Conservation (phyloP, 129 eudicot species). For the Flaveria bidentis region DNA sequence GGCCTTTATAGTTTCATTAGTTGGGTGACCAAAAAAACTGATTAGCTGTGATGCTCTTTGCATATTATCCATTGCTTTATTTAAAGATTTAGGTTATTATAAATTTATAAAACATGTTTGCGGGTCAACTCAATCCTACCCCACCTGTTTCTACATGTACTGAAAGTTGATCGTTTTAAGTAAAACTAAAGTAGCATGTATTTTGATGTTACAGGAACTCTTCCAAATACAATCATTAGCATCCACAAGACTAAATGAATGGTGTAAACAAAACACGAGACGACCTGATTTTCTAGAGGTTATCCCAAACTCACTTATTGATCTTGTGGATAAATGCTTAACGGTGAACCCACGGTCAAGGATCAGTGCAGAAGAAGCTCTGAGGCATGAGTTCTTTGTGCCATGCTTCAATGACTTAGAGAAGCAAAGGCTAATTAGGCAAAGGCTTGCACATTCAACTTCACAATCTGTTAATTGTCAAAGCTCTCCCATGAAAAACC, state of each 20-base stretch:
- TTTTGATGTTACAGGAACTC: conserved; percentile 57
- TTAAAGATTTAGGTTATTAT: neutral
- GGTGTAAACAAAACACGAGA: conserved; percentile 71
- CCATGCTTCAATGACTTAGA: conserved; percentile 59
- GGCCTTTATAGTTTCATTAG: neutral
- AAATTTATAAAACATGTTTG: neutral
- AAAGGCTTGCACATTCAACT: conserved; percentile 29
- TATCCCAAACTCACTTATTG: conserved; percentile 64
- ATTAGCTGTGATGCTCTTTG: neutral
- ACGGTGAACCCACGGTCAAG: conserved; percentile 85
- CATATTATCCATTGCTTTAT: neutral
- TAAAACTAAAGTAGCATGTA: conserved; percentile 8
- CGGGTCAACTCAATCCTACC: neutral
- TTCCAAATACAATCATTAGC: conserved; percentile 50
- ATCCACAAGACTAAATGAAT: conserved; percentile 54
- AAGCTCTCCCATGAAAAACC: conserved; percentile 31
- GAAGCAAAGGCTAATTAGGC: conserved; percentile 56
- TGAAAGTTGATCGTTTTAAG: neutral
- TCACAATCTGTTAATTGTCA: conserved; percentile 26
- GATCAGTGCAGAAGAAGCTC: conserved; percentile 87
- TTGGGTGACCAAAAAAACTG: neutral
- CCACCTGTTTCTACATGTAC: neutral
- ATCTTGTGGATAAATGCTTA: conserved; percentile 89
- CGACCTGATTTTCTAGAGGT: conserved; percentile 52
- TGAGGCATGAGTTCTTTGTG: conserved; percentile 69